Evolutionary conservation across 2,329 filamentous ascomycete species (phyloP), one percentile per base, ranked within the genome.

Genomic region (Talaromyces amestolkiae): DNA sequence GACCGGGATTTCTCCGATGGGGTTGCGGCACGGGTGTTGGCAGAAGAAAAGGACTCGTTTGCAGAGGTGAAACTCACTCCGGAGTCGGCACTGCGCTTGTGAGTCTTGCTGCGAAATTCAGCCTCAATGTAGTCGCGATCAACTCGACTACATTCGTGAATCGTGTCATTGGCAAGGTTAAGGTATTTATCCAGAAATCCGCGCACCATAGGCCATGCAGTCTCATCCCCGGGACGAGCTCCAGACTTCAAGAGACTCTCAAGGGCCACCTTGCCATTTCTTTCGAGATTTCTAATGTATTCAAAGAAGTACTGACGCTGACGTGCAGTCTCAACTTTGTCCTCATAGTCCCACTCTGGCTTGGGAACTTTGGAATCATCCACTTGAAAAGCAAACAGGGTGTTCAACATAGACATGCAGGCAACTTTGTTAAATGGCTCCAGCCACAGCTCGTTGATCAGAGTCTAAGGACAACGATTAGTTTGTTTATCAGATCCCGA

Each of bases 381-480:
- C 51, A 80, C 79, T 49, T 84, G 79, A 2, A 87, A 86, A 8
- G 87, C 87, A 68, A 89, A 86, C 35, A 90, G 79, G 10, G 87
- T 89, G 76, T 90, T 90, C 60, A 90, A 83, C 83, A 90, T 87
- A 62, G 86, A 87, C 68, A 89, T 81, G 72, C 87, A 88, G 73
- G 89, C 89, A 70, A 84, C 81, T 74, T 87, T 88, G 78, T 86
- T 86, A 76, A 87, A 88, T 0, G 86, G 86, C 37, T 82, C 78
- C 35, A 88, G 78, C 31, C 86, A 84, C 70, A 90, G 82, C 70
- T 89, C 87, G 70, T 89, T 89, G 75, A 89, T 84, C 72, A 90
- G 77, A 66, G 86, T 85, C 85, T 67, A 13, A 37, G 49, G 8
- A 24, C 9, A 24, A 47, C 11, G 10, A 45, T 66, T 62, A 66